A percentile compares a stretch with the other conserved stretches of the same genome.
Conservation (phyloP, 305 asterid species). For the Striga hermonthica region DNA sequence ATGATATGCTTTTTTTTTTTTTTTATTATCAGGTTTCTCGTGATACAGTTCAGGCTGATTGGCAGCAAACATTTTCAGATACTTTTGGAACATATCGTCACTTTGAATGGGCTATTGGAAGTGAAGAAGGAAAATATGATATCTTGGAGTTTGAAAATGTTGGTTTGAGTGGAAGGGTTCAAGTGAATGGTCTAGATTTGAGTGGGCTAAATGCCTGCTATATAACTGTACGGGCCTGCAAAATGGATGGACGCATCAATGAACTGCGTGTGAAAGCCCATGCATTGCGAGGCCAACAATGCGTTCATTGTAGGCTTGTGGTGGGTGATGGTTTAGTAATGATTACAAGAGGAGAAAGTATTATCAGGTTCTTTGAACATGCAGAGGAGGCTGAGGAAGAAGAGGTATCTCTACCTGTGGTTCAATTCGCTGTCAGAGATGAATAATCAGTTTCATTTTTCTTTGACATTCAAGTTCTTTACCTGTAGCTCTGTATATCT, state of each 20-base stretch:
- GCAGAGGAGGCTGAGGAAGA: constrained; percentile 99
- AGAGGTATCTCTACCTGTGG: constrained; percentile 54
- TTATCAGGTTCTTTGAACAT: constrained; percentile 88
- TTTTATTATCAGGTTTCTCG: constrained; percentile 67
- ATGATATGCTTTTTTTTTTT: constrained; percentile 33
- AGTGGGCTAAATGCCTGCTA: constrained; percentile 77
- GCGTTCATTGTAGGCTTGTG: constrained; percentile 93
- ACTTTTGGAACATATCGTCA: constrained; percentile 77
- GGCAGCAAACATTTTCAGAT: constrained; percentile 84
- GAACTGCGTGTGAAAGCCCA: constrained; percentile 93
- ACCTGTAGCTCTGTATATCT: constrained; percentile 21
- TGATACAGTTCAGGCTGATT: constrained; percentile 86
- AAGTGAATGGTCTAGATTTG: constrained; percentile 82
- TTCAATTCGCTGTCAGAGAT: constrained; percentile 9
- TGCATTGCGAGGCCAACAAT: constrained; percentile 86
- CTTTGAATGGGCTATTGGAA: constrained; percentile 99
- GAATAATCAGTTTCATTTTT: constrained; percentile 3
- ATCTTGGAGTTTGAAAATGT: constrained; percentile 86
- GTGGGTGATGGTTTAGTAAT: constrained; percentile 92
- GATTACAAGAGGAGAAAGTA: constrained; percentile 70
- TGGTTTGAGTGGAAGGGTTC: constrained; percentile 78
- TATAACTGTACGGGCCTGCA: constrained; percentile 90
- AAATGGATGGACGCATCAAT: constrained; percentile 79
- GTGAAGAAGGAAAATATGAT: constrained; percentile 94
- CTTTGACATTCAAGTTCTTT: constrained; percentile 26